Conservation (phyloP, 2,329 filamentous ascomycete genomes). For the Ascochyta rabiei region DNA sequence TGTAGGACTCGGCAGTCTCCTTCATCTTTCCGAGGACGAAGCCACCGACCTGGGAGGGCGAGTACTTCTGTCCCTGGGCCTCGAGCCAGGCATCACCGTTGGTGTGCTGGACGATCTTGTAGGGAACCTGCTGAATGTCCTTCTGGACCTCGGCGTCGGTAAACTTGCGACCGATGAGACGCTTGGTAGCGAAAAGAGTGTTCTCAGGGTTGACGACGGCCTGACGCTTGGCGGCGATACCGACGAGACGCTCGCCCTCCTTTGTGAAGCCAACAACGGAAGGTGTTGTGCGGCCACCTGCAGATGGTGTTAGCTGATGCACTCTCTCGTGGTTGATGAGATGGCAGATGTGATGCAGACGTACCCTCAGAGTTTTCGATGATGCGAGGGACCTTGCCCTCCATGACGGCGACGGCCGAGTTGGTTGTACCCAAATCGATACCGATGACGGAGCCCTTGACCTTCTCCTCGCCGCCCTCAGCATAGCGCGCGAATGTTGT, state of each 20-base stretch:
- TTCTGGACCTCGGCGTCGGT: constrained; percentile 91
- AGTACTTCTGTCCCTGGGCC: constrained; percentile 93
- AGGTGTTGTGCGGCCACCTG: constrained; percentile 86
- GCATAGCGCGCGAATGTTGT: constrained; percentile 77
- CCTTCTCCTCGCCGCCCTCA: constrained; percentile 75
- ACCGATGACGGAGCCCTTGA: constrained; percentile 95
- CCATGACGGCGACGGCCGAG: constrained; percentile 96
- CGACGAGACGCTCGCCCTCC: constrained; percentile 93
- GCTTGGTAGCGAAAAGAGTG: constrained; percentile 97
- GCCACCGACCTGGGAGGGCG: constrained; percentile 96
- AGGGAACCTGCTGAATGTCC: constrained; percentile 96
- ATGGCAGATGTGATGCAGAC: constrained; percentile 5
- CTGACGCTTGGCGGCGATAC: constrained; percentile 97
- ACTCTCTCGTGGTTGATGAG: background rate
- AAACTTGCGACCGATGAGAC: constrained; percentile 98
- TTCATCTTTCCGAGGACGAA: constrained; percentile 99
- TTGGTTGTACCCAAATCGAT: constrained; percentile 98
- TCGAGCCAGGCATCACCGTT: constrained; percentile 97
- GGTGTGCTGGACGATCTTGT: constrained; percentile 97
- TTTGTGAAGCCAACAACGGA: constrained; percentile 95
- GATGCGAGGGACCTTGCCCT: constrained; percentile 92
- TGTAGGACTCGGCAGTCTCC: constrained; percentile 94
- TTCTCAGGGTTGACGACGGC: constrained; percentile 98
- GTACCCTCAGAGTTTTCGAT: constrained; percentile 96
- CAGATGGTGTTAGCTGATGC: constrained; percentile 18